Evolutionary conservation across 2,329 filamentous ascomycete species (phyloP).

Genomic region (Colletotrichum chrysophilum): DNA sequence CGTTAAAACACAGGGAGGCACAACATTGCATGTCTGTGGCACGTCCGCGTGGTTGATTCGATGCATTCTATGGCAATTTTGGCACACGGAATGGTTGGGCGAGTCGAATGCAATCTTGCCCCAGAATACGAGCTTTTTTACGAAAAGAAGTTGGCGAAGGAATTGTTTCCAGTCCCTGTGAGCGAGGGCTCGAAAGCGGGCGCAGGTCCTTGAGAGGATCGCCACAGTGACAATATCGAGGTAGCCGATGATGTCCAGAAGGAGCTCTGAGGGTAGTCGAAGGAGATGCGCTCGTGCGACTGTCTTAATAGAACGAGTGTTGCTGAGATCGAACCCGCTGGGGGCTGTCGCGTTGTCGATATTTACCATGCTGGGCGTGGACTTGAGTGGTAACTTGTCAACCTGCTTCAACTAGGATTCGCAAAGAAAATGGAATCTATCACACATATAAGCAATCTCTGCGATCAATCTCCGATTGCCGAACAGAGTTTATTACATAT

Average conservation of each 20-base stretch:
- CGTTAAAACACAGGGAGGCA: too few relatives aligned
- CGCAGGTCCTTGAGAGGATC: neutral
- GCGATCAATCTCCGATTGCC: neutral
- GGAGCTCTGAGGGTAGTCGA: neutral
- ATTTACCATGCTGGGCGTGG: neutral
- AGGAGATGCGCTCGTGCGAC: neutral
- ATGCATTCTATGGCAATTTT: neutral
- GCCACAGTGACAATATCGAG: neutral
- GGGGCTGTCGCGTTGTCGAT: neutral
- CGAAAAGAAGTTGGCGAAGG: neutral
- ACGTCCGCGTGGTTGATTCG: neutral
- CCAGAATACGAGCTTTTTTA: neutral
- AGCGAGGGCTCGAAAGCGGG: neutral
- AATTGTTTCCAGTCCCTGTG: neutral
- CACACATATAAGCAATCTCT: fast-evolving
- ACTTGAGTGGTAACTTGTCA: neutral
- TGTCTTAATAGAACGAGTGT: neutral
- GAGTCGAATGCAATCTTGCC: neutral
- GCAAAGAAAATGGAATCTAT: neutral
- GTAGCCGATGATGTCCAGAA: neutral
- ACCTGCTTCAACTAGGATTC: neutral
- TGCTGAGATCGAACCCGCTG: neutral
- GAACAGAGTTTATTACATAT: neutral
- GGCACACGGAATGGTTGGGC: neutral
- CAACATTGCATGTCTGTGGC: neutral